A percentile compares a stretch with the other conserved stretches of the same genome.
Conservation (phyloP, 1,139 yeast genomes). For the Lodderomyces oxycetoniae region DNA sequence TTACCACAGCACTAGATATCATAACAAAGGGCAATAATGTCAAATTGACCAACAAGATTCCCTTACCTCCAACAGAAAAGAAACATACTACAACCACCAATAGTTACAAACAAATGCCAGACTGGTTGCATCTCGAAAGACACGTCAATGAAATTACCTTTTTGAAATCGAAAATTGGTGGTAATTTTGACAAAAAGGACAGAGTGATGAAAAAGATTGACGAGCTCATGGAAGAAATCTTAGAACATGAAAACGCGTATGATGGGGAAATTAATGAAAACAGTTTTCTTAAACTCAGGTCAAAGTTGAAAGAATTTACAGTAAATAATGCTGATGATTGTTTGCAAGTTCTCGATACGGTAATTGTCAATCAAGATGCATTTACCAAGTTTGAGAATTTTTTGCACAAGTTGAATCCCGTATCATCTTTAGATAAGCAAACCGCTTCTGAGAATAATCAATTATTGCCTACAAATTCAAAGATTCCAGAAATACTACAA, state of each 20-base stretch:
- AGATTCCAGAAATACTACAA: too few relatives aligned
- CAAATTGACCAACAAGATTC: too few relatives aligned
- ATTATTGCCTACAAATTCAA: too few relatives aligned
- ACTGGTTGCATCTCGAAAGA: constrained; percentile 9
- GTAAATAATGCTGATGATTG: constrained; percentile 8
- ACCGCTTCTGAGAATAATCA: too few relatives aligned
- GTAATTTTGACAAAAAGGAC: constrained; percentile 7
- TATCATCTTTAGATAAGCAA: too few relatives aligned
- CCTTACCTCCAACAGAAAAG: too few relatives aligned
- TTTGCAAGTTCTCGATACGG: constrained; percentile 12
- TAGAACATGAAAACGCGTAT: constrained; percentile 2
- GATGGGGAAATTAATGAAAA: constrained; percentile 5
- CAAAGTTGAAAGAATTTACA: constrained; percentile 9
- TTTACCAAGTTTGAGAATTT: constrained; percentile 7
- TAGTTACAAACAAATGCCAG: constrained; percentile 10
- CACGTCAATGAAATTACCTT: constrained; percentile 7
- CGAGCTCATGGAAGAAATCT: constrained; percentile 2
- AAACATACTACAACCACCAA: too few relatives aligned
- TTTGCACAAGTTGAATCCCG: too few relatives aligned
- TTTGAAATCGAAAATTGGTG: constrained; percentile 5
- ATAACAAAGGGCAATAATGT: too few relatives aligned
- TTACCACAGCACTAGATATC: too few relatives aligned
- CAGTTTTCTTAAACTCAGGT: constrained; percentile 8
- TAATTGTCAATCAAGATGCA: constrained; percentile 9
- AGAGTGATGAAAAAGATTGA: constrained; percentile 4